Percentiles rank a stretch among this genome's conserved stretches.
Conservation (phyloP, 2,329 filamentous ascomycete species). For the Amauroascus niger region DNA sequence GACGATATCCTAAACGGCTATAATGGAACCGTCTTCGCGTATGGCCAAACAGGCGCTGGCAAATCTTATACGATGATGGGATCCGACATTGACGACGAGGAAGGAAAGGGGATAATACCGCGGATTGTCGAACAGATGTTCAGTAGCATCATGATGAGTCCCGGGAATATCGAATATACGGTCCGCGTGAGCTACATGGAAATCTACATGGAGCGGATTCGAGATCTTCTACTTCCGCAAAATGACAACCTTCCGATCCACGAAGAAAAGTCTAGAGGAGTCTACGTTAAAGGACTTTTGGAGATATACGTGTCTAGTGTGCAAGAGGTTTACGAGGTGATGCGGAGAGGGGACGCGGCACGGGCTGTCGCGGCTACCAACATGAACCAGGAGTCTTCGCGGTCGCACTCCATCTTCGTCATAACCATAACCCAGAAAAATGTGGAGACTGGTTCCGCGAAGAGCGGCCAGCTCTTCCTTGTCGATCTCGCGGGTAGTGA, state of each 20-base stretch:
- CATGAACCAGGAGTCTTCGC: conserved; percentile 98
- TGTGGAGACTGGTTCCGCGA: conserved; percentile 86
- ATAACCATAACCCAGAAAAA: conserved; percentile 97
- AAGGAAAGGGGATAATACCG: conserved; percentile 86
- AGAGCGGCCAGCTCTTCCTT: conserved; percentile 92
- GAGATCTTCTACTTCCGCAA: conserved; percentile 80
- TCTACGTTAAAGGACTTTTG: conserved; percentile 89
- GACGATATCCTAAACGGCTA: conserved; percentile 98
- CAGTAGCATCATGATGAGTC: conserved; percentile 82
- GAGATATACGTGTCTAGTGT: conserved; percentile 95
- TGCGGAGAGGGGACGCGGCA: conserved; percentile 81
- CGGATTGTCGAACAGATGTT: conserved; percentile 98
- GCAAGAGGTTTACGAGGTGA: conserved; percentile 91
- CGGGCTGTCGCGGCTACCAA: conserved; percentile 93
- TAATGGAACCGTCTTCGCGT: conserved; percentile 97
- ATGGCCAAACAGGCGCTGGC: conserved; percentile 94
- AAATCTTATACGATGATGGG: conserved; percentile 99
- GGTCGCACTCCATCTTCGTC: conserved; percentile 96
- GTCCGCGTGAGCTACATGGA: conserved; percentile 99
- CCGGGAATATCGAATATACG: conserved; percentile 94
- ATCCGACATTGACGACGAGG: conserved; percentile 81
- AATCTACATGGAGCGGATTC: conserved; percentile 98
- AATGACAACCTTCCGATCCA: conserved; percentile 97
- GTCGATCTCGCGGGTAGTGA: conserved; percentile 97
- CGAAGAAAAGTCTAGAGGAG: conserved; percentile 90